phyloP scores from a whole-genome alignment of 2,329 filamentous ascomycete species.

The Fusarium nisikadoi region DNA sequence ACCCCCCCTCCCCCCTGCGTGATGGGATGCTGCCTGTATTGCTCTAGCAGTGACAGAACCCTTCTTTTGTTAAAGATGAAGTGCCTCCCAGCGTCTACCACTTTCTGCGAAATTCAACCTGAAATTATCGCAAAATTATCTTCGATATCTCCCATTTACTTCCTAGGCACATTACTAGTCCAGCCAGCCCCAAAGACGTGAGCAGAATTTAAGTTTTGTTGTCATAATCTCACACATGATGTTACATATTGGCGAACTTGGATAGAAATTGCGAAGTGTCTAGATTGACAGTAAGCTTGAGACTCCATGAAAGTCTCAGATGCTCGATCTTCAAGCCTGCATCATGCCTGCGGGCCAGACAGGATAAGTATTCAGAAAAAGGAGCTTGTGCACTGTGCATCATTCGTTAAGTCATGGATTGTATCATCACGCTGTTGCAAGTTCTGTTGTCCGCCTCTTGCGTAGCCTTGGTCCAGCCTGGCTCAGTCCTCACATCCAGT shows the following conservation, averaged over 20 bases:
- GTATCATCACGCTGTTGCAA: not conserved
- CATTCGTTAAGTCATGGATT: not conserved
- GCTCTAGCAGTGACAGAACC: too few relatives aligned
- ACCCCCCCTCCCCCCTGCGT: not conserved
- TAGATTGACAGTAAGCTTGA: not conserved
- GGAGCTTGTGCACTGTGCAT: not conserved
- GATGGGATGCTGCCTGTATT: not conserved
- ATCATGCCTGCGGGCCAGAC: not conserved
- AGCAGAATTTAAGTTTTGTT: too few relatives aligned
- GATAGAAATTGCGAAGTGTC: not conserved
- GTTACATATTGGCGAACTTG: too few relatives aligned
- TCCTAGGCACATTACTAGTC: not conserved
- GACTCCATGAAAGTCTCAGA: too few relatives aligned
- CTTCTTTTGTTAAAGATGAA: not conserved
- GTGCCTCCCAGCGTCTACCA: too few relatives aligned
- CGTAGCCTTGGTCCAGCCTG: not conserved
- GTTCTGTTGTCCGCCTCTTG: not conserved
- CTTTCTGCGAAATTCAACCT: too few relatives aligned
- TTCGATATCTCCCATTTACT: not conserved
- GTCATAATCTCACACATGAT: not conserved
- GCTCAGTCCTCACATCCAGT: not conserved
- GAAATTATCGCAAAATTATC: not conserved
- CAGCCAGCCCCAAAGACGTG: not conserved
- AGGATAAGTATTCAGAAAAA: not conserved
- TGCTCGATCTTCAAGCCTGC: not conserved